These are phyloP conservation scores for Termitomyces sp. DNA, from an alignment of 768 basidiomycete species.

Conservation along the genomic window DNA sequence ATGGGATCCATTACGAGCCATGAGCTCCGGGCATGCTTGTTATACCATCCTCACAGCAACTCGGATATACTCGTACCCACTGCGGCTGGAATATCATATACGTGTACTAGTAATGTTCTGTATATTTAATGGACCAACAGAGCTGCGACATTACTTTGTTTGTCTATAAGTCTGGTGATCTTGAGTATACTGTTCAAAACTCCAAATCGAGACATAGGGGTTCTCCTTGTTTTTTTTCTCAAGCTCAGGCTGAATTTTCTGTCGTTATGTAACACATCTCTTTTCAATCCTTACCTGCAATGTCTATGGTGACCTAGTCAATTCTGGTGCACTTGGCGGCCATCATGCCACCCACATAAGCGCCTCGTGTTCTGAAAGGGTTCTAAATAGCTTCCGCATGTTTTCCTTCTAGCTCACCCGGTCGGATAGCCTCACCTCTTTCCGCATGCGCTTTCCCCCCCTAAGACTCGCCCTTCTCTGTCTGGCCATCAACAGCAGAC, in stretches of 20 bases:
- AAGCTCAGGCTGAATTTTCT: too few relatives aligned
- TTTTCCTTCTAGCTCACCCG: neutral
- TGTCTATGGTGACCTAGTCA: neutral
- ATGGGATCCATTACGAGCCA: constrained; percentile 1
- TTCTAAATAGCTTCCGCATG: neutral
- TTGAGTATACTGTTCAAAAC: too few relatives aligned
- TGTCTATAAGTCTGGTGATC: too few relatives aligned
- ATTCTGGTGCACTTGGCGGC: neutral
- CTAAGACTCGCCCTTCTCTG: constrained; percentile 18
- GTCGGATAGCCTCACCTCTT: neutral
- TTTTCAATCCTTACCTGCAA: neutral
- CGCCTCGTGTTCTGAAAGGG: neutral
- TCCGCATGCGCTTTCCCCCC: constrained; percentile 12
- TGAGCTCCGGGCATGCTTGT: neutral
- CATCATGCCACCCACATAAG: too few relatives aligned
- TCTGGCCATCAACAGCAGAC: constrained; percentile 9
- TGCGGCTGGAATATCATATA: neutral
- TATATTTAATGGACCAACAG: neutral
- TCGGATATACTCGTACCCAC: neutral
- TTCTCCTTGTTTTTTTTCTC: too few relatives aligned
- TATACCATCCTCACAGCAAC: neutral
- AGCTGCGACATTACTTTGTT: neutral
- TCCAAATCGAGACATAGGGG: too few relatives aligned
- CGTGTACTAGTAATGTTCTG: too few relatives aligned
- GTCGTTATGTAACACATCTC: too few relatives aligned